phyloP scores from a whole-genome alignment of 345 rosid species.

The Aquilaria sinensis region DNA sequence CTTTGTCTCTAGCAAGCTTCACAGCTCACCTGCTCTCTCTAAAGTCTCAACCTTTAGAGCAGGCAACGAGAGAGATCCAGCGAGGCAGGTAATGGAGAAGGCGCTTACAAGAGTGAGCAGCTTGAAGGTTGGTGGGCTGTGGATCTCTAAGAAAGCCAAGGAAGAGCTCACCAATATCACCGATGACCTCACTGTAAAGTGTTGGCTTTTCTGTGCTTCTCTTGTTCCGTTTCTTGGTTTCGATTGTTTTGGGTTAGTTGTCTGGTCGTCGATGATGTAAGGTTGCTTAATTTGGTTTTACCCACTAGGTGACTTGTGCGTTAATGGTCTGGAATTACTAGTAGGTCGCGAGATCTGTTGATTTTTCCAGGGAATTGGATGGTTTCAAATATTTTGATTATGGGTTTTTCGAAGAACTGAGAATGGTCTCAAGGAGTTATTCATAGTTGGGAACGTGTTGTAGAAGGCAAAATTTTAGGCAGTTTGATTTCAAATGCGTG shows the following conservation, averaged over 20 bases:
- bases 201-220: not conserved
- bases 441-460: no score
- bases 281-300: constrained; percentile 21
- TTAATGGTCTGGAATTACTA: constrained; percentile 10
- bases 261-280: constrained; percentile 16
- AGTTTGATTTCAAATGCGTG: no score
- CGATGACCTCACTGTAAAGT: constrained; percentile 63
- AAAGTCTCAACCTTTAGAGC: constrained; percentile 7
- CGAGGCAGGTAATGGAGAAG: constrained; percentile 59
- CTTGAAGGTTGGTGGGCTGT: constrained; percentile 70
- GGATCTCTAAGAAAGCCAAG: constrained; percentile 96
- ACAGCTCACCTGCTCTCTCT: not conserved
- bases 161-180: constrained; percentile 80
- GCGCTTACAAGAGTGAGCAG: constrained; percentile 84
- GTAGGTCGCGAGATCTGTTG: constrained; percentile 23
- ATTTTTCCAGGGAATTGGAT: constrained; percentile 1
- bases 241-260: not conserved
- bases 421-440: no score
- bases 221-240: not conserved
- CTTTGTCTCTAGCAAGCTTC: not conserved
- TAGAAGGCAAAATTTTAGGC: no score
- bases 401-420: constrained; percentile 4
- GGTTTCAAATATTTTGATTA: constrained; percentile 5
- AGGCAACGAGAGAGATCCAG: constrained; percentile 1
- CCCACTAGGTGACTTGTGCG: constrained; percentile 13